Percentiles rank a stretch among this genome's conserved stretches.
phyloP scores from a whole-genome alignment of 1,139 yeast genomes.

The Suhomyces bokatorum region DNA sequence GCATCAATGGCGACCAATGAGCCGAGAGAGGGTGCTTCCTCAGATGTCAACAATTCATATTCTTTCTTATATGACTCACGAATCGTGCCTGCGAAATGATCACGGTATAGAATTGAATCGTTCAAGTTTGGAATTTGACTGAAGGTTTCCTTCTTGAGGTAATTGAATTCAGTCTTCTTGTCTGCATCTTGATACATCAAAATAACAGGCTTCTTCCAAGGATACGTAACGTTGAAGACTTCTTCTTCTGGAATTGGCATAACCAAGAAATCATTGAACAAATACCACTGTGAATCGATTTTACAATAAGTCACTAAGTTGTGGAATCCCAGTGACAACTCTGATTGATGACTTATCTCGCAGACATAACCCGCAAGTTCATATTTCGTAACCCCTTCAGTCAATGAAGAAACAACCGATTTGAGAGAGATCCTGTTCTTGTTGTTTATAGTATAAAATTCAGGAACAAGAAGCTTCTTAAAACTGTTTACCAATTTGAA shows the following conservation, averaged over 20 bases:
- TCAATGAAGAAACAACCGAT: conserved; percentile 33
- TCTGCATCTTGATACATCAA: conserved; percentile 61
- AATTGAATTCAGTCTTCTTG: conserved; percentile 22
- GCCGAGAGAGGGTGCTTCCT: conserved; percentile 75
- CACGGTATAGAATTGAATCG: conserved; percentile 67
- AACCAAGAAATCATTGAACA: conserved; percentile 93
- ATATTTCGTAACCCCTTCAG: conserved; percentile 41
- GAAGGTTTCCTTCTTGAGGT: conserved; percentile 25
- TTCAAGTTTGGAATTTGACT: conserved; percentile 41
- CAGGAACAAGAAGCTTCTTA: conserved; percentile 61
- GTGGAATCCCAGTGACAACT: conserved; percentile 49
- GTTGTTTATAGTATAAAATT: conserved; percentile 46
- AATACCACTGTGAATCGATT: conserved; percentile 65
- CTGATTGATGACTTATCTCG: conserved; percentile 59
- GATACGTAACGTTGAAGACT: conserved; percentile 61
- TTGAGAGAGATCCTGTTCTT: conserved; percentile 34
- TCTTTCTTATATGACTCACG: conserved; percentile 61
- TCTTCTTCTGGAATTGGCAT: conserved; percentile 73
- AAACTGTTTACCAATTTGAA: conserved; percentile 34
- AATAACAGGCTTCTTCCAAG: conserved; percentile 86
- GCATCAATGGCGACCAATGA: conserved; percentile 92
- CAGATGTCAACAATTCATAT: conserved; percentile 61
- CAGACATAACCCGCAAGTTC: conserved; percentile 70
- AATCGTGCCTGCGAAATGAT: conserved; percentile 72
- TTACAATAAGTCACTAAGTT: conserved; percentile 59